phyloP scores from a whole-genome alignment of 179 eudicot genomes.

The Silene noctiflora region DNA sequence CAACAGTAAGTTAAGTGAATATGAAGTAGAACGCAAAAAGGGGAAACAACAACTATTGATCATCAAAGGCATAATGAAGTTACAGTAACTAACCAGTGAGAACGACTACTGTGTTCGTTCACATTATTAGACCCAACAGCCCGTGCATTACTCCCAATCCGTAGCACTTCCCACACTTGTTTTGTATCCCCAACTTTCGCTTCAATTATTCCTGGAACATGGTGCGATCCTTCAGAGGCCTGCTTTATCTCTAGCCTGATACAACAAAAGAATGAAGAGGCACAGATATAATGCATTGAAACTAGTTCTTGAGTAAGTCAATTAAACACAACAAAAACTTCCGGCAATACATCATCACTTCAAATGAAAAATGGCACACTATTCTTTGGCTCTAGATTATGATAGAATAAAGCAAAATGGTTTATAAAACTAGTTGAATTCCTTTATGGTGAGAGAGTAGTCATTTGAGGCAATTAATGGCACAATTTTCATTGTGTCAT shows the following conservation, averaged over 20 bases:
- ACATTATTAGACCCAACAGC: constrained; percentile 95
- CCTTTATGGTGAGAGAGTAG: too few species aligned
- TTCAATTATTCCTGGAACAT: constrained; percentile 85
- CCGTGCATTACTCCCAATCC: constrained; percentile 82
- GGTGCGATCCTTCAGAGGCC: constrained; percentile 78
- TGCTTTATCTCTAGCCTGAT: constrained; percentile 86
- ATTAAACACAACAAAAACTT: not conserved
- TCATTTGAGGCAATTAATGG: too few species aligned
- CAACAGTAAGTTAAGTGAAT: not conserved
- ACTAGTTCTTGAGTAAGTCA: too few species aligned
- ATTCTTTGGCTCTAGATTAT: too few species aligned
- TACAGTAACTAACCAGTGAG: constrained; percentile 62
- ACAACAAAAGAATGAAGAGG: constrained; percentile 8
- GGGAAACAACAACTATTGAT: not conserved
- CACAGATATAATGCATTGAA: too few species aligned
- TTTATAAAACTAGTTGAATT: too few species aligned
- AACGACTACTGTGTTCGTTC: constrained; percentile 98
- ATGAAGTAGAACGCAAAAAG: not conserved
- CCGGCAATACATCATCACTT: too few species aligned
- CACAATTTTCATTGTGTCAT: too few species aligned
- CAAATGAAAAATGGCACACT: too few species aligned
- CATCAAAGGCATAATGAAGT: not conserved
- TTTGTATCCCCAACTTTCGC: constrained; percentile 72
- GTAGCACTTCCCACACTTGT: constrained; percentile 85
- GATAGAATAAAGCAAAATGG: too few species aligned